Base-by-base conservation (phyloP, 1,284 basidiomycete species). In the Leccinum huronense region DNA sequence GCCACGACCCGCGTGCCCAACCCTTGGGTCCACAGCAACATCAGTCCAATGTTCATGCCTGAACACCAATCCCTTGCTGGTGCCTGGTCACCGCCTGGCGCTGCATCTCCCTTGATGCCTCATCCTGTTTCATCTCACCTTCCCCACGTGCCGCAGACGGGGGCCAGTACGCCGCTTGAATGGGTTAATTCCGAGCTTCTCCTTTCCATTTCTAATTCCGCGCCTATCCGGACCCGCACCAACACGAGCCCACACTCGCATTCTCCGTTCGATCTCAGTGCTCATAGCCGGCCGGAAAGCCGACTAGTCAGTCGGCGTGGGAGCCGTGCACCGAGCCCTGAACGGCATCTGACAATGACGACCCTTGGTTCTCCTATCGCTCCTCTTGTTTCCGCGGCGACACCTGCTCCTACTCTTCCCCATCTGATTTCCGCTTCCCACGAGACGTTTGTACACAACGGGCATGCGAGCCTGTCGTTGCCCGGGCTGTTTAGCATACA, bases 111-210 rank as follows among this genome's bases (percentile, higher is more conserved):
- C 2, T 66, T 77, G 30, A 72, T 80, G 59, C 71, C 78, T 5
- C 72, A 80, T 69, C 64, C 72, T 5, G 68, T 76, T 34, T 65
- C 63, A 14, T 78, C 78, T 1, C 79, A 84, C 57, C 78, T 86
- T 10, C 84, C 83, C 3, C 79, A 80, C 59, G 75, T 70, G 14
- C 83, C 80, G n/a, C 78, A 73, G 6, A 74, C 79, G 10, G 80
- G 77, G 34, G 70, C 75, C 16, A 79, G 71, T 61, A 79, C 80
- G 4, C 81, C 88, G 23, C 81, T 94, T 59, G 87, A 92, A 63
- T 92, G 89, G 86, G 85, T 91, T 61, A 92, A 94, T 74, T 89
- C 89, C 5, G 92, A 95, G 76, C 81, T 95, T 11, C 79, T 94
- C 55, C 80, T 89, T 23, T 91, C 88, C 3, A 79, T 91, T 30